Evolutionary conservation across 257 asterid genomes (phyloP).

Genomic region (Primulina eburnea): DNA sequence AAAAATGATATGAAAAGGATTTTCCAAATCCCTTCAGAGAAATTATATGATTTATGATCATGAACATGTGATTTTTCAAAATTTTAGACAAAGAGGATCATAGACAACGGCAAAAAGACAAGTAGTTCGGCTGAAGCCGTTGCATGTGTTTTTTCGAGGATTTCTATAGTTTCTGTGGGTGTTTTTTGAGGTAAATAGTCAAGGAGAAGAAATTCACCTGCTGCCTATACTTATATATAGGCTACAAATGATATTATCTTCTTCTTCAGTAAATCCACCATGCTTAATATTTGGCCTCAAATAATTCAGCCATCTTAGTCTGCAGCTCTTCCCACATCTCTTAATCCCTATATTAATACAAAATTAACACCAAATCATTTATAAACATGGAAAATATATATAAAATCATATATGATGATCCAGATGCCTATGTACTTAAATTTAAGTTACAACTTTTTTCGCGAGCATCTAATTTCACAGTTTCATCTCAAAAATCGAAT

Average conservation of each 20-base stretch:
- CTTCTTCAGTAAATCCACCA: conserved; percentile 98
- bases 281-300: conserved; percentile 87
- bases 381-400: no score
- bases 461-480: no score
- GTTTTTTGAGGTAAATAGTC: conserved; percentile 9
- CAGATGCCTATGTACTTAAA: no score
- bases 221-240: conserved; percentile 97
- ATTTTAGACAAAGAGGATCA: conserved; percentile 35
- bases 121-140: conserved; percentile 29
- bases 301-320: conserved; percentile 89
- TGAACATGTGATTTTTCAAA: conserved; percentile 25
- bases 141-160: conserved; percentile 19
- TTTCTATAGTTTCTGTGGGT: conserved; percentile 9
- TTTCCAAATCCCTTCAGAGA: neutral
- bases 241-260: conserved; percentile 88
- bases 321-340: conserved; percentile 98
- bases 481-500: no score
- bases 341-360: conserved; percentile 54
- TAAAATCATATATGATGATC: no score
- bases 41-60: conserved; percentile 16
- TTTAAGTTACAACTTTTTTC: no score
- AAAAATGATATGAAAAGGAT: neutral
- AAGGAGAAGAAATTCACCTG: conserved; percentile 49
- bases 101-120: conserved; percentile 66
- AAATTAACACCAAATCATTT: neutral